Percentiles rank a stretch among this genome's conserved stretches.
phyloP scores from a whole-genome alignment of 2,329 filamentous ascomycete genomes.

The Diaporthe australafricana region DNA sequence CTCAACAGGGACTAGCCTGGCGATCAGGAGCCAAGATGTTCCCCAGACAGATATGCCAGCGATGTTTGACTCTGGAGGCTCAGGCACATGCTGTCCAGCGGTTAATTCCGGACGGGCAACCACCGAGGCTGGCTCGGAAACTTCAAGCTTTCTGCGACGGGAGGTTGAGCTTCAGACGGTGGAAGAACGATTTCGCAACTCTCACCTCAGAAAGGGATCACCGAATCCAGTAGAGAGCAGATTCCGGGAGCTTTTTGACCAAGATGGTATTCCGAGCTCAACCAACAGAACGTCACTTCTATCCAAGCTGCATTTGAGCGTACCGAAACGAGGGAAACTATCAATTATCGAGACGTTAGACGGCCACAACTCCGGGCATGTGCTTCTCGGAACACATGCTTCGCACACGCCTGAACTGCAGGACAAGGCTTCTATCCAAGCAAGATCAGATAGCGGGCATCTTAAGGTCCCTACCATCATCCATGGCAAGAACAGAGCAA shows the following conservation, averaged over 20 bases:
- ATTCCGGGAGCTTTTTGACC: conserved; percentile 55
- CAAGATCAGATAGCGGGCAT: background rate
- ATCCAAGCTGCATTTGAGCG: conserved; percentile 49
- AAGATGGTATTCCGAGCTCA: conserved; percentile 10
- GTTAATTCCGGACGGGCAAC: conserved; percentile 32
- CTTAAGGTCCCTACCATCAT: conserved; percentile 20
- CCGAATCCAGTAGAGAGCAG: conserved; percentile 49
- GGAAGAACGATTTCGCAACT: conserved; percentile 54
- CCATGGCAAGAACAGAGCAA: background rate
- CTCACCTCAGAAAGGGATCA: conserved; percentile 46
- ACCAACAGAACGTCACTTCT: conserved; percentile 46
- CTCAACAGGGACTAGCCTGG: conserved; percentile 5
- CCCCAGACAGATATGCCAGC: background rate
- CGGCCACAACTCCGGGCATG: conserved; percentile 19
- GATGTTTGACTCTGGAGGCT: conserved; percentile 11
- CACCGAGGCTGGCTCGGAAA: conserved; percentile 47
- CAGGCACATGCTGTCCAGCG: conserved; percentile 3
- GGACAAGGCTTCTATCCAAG: background rate
- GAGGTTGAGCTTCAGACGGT: conserved; percentile 54
- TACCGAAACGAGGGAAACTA: conserved; percentile 45
- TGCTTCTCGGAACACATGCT: background rate
- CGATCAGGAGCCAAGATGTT: background rate
- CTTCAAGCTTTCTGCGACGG: conserved; percentile 51
- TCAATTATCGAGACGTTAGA: conserved; percentile 38
- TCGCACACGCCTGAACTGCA: conserved; percentile 1